Evolutionary conservation across 2,329 filamentous ascomycete species (phyloP), one percentile per base, ranked within the genome.

Genomic region (Aspergillus alliaceus): DNA sequence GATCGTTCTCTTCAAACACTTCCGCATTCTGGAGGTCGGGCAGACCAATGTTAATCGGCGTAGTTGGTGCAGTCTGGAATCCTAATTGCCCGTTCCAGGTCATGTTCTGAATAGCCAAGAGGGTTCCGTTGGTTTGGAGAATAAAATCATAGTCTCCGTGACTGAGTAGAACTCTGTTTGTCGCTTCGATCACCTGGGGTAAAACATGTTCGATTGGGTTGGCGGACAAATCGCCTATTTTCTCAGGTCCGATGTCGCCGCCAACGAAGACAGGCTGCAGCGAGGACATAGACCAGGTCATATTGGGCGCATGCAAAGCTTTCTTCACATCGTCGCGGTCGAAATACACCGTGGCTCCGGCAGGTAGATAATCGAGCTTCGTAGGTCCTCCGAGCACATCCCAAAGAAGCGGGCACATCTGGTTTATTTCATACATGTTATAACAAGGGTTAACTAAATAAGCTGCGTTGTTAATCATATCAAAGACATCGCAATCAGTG

Each of bases 71-170:
- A 1, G 73, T 68, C 66, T 87, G 84, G 79, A 95, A 93, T 0
- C 90, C 90, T 46, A 89, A 83, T 53, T 82, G 72, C 12, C 89
- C 90, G 56, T 86, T 85, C 86, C 87, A 93, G 0, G 89, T 93
- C 86, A 93, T 91, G 77, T 93, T 93, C 69, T 95, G 90, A 61
- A 93, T 87, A 2, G 83, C 81, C 7, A 93, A 77, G 1, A 93
- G 79, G 0, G 89, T 90, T 9, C 90, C 90, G 70, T 90, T 89
- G 65, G 82, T 81, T 22, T 88, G 77, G 20, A 91, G 80, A 58
- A 90, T 82, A 70, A 84, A 89, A 75, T 93, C 90, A n/a, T 89
- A 82, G 48, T 84, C 77, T 20, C 90, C 90, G 67, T 93, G 89
- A 7, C 81, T 86, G 67, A 95, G 87, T 63, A 96, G 82, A 8